Conservation (phyloP, 2,329 filamentous ascomycete genomes). For the Epichloe gansuensis region DNA sequence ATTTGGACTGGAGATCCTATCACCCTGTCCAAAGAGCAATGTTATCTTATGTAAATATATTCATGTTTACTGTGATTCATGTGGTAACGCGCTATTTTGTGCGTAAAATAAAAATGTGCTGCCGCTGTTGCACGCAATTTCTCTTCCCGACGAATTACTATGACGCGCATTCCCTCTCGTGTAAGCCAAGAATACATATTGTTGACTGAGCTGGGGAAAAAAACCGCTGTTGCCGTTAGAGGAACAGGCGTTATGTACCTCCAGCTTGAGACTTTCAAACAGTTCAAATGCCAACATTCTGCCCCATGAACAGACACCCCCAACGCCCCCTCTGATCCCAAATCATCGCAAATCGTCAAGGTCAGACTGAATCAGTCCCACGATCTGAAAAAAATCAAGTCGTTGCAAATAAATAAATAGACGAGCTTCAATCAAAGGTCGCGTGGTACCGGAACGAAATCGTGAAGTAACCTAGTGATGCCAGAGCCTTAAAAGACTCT, state of each 20-base stretch:
- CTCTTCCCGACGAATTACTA: not conserved
- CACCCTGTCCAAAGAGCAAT: not conserved
- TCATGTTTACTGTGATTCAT: not conserved
- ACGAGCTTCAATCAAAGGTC: not conserved
- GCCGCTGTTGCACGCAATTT: slow-evolving; percentile 1
- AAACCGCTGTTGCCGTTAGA: not conserved
- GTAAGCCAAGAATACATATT: not conserved
- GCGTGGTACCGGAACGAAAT: not conserved
- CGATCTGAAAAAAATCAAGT: not conserved
- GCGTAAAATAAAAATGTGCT: slow-evolving; percentile 1
- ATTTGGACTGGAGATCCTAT: not conserved
- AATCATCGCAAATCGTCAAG: not conserved
- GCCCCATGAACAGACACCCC: not conserved
- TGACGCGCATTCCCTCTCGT: not conserved
- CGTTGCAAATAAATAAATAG: not conserved
- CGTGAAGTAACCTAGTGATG: not conserved
- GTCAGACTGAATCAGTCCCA: not conserved
- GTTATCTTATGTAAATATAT: not conserved
- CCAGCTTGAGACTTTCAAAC: not conserved
- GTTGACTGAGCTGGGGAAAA: not conserved
- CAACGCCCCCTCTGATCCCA: not conserved
- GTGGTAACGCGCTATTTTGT: slow-evolving; percentile 1
- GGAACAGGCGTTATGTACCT: not conserved
- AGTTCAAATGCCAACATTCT: not conserved
- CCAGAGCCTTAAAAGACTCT: not conserved